These are phyloP conservation scores for Coniosporium apollinis DNA, from an alignment of 495 filamentous ascomycete genomes.

Conservation along the genomic window DNA sequence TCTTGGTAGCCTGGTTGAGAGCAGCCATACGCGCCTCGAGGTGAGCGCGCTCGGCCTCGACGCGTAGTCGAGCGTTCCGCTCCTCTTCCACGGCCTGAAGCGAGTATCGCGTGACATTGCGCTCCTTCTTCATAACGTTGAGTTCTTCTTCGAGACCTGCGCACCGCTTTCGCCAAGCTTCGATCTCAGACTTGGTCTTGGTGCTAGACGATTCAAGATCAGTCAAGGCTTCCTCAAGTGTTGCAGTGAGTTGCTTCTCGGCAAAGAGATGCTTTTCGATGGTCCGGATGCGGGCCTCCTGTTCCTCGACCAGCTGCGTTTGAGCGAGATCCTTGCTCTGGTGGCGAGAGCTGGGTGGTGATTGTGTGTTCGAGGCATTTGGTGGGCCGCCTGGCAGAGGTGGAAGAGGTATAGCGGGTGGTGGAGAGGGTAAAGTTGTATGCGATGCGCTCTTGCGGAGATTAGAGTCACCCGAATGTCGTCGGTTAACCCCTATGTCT, in stretches of 20 bases:
- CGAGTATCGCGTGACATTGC: slow-evolving; percentile 56
- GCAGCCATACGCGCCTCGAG: slow-evolving; percentile 74
- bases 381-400: slow-evolving; percentile 51
- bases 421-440: slow-evolving; percentile 73
- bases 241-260: slow-evolving; percentile 89
- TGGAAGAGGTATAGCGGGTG: slow-evolving; percentile 81
- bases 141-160: slow-evolving; percentile 64
- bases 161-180: slow-evolving; percentile 77
- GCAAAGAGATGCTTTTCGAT: slow-evolving; percentile 95
- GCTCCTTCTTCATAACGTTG: slow-evolving; percentile 49
- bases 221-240: slow-evolving; percentile 84
- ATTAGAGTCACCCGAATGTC: slow-evolving; percentile 59
- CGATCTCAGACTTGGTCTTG: slow-evolving; percentile 69
- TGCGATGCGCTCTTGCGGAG: slow-evolving; percentile 77
- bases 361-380: slow-evolving; percentile 27
- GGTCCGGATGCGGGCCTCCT: slow-evolving; percentile 82
- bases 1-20: slow-evolving; percentile 50
- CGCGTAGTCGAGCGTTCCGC: slow-evolving; percentile 66
- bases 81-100: slow-evolving; percentile 92
- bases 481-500: slow-evolving; percentile 41
- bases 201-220: slow-evolving; percentile 80
- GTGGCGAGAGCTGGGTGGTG: slow-evolving; percentile 39
- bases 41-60: slow-evolving; percentile 71
- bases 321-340: slow-evolving; percentile 66
- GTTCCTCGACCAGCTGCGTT: slow-evolving; percentile 70